These are phyloP conservation scores for Lipomyces yamadae DNA, from an alignment of 805 yeast species.

Conservation along the genomic window DNA sequence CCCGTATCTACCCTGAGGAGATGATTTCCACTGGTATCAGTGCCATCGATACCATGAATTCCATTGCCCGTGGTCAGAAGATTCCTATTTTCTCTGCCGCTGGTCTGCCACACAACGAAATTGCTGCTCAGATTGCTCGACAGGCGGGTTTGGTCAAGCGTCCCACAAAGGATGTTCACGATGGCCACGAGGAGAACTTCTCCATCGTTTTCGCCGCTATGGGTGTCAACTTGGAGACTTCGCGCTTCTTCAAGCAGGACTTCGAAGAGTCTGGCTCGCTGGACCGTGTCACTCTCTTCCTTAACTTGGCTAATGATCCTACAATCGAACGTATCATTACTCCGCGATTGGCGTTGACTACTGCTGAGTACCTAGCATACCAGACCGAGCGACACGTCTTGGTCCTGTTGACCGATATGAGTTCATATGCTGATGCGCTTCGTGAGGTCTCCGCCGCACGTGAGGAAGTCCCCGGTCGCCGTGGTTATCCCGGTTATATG, in stretches of 20 bases:
- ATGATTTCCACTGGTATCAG: slow-evolving; percentile 99
- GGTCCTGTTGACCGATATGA: slow-evolving; percentile 98
- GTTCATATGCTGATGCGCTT: slow-evolving; percentile 99
- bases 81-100: slow-evolving; percentile 99
- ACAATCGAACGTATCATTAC: slow-evolving; percentile 99
- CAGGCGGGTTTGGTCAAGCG: slow-evolving; percentile 96
- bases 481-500: slow-evolving; percentile 99
- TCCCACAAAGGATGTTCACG: slow-evolving; percentile 99
- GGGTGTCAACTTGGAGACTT: slow-evolving; percentile 99
- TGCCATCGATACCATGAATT: slow-evolving; percentile 98
- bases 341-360: slow-evolving; percentile 97
- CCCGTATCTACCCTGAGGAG: slow-evolving; percentile 99
- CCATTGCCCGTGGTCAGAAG: slow-evolving; percentile 99
- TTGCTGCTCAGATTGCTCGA: slow-evolving; percentile 99
- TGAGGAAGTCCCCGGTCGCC: slow-evolving; percentile 99
- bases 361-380: slow-evolving; percentile 97
- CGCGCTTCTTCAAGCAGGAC: slow-evolving; percentile 98
- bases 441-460: slow-evolving; percentile 99
- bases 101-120: slow-evolving; percentile 98
- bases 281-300: slow-evolving; percentile 95
- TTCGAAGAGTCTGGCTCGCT: slow-evolving; percentile 98
- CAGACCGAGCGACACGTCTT: slow-evolving; percentile 99
- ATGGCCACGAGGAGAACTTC: slow-evolving; percentile 99
- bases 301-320: slow-evolving; percentile 98
- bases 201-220: slow-evolving; percentile 99